A percentile compares a stretch with the other conserved stretches of the same genome.
phyloP scores from a whole-genome alignment of 768 basidiomycete species.

The Kwoniella botswanensis region DNA sequence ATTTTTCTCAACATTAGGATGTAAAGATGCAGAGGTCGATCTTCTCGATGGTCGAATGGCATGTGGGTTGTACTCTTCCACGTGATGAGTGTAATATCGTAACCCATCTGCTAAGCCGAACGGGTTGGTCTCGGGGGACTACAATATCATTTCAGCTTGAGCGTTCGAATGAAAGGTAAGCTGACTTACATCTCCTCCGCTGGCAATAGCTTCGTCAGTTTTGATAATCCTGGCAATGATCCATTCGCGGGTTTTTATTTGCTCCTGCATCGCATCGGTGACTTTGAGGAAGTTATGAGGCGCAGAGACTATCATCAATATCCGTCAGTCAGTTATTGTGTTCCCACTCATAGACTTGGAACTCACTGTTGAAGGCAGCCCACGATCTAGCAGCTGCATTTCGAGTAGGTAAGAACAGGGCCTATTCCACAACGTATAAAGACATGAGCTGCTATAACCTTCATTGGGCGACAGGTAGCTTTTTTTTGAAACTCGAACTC shows the following conservation, averaged over 20 bases:
- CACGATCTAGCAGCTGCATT: slow-evolving; percentile 92
- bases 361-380: slow-evolving; percentile 96
- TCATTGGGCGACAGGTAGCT: too few species aligned
- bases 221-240: slow-evolving; percentile 53
- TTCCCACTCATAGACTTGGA: slow-evolving; percentile 4
- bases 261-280: slow-evolving; percentile 81
- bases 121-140: slow-evolving; percentile 40
- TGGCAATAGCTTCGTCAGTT: slow-evolving; percentile 53
- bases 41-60: slow-evolving; percentile 28
- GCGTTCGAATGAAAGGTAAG: neutral
- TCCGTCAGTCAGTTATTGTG: slow-evolving; percentile 3
- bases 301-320: slow-evolving; percentile 72
- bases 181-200: slow-evolving; percentile 43
- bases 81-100: slow-evolving; percentile 51
- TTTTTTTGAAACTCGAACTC: slow-evolving; percentile 19
- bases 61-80: slow-evolving; percentile 49
- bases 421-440: slow-evolving; percentile 54
- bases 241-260: slow-evolving; percentile 83
- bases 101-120: slow-evolving; percentile 56
- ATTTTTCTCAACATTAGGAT: slow-evolving; percentile 10
- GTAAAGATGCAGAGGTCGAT: slow-evolving; percentile 23
- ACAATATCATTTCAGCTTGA: neutral
- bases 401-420: slow-evolving; percentile 91
- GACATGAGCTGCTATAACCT: neutral
- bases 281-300: slow-evolving; percentile 97